Evolutionary conservation across 2,329 filamentous ascomycete genomes (phyloP), one percentile per base, ranked within the genome.

Genomic region (Cladorrhinum sp.): DNA sequence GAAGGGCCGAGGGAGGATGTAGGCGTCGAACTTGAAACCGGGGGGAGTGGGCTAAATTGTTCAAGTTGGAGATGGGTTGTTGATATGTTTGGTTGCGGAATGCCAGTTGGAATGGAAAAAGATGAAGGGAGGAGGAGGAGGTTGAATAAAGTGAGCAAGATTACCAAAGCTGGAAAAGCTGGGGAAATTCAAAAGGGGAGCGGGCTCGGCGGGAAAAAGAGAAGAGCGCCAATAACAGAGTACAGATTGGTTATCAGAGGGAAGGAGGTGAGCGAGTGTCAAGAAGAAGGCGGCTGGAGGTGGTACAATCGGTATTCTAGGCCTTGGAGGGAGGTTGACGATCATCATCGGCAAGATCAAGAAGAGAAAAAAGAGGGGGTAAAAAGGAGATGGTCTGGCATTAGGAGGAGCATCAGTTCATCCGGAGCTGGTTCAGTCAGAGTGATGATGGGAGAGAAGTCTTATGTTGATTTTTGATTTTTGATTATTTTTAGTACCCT

Each of bases 201-300:
- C 50, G 48, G 23, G 36, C 8, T 24, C 27, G 23, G 22, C 29
- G 25, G 23, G 51, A 22, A 22, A 55, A 24, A 57, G 24, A 10
- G 10, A 48, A 55, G 8, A 57, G 50, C 54, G 55, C 62, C 66
- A 8, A 36, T 64, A 10, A 62, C 62, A 3, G 66, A 67, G 58
- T 66, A 66, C 22, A 55, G 65, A 10, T 23, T 67, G 18, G 60
- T 67, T 6, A 18, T 67, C 38, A 60, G 66, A n/a, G 66, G 66
- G 24, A 55, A 36, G 2, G 64, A 67, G 52, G 58, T 57, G 2
- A 59, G 53, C 52, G 20, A 20, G 6, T 65, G 56, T 50, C 58
- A 66, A 18, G 57, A 59, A 48, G 29, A 32, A 32, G 29, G 13
- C 6, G 65, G 65, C 18, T 67, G 66, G 64, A 59, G 59, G 2